Base-by-base conservation (phyloP, 257 asterid genomes). In the Primulina tabacum region DNA sequence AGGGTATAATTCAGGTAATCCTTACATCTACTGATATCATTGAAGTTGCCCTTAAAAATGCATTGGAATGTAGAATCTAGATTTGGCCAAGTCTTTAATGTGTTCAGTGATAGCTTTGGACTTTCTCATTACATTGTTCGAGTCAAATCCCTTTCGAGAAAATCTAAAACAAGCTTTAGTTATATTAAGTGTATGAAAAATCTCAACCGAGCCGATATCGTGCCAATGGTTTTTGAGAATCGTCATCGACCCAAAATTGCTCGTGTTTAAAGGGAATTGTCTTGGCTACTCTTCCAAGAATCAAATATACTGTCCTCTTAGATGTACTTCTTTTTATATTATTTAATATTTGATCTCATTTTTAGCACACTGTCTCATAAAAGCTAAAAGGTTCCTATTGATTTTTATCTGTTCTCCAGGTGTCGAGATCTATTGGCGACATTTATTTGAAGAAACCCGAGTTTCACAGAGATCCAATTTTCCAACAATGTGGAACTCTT, bases 251-350 rank as follows among this genome's bases (percentile, higher is more conserved):
- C 4, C 26, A 64, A 26, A 64, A 37, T 64, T 50, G 26, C 38
- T 24, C 20, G 17, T 64, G 68, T 17, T 64, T 64, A 37, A 64
- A 64, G 68, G 56, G 28, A 17, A 17, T 29, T 63, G 21, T 64
- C 47, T 64, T 64, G n/a, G 40, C 68, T 37, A 64, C 68, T 64
- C 32, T 64, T 35, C 68, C 68, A 64, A 29, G 68, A 64, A 64
- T 64, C 68, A 37, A 47, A 64, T 64, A n/a, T 56, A 34, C 56
- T 35, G 33, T 14, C 68, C 5, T n/a, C 18, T 43, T 40, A 9
- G 50, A 40, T 9, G 50, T 40, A 11, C 50, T 10, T 0, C 16
- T 10, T 40, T 40, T 40, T 10, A 0, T 40, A 40, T 40, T 40
- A 11, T 40, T 43, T 43, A 18, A 43, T 4, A 4, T 43, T 43